Evolutionary conservation across 2,329 filamentous ascomycete genomes (phyloP), one percentile per base, ranked within the genome.

Genomic region (Diaporthe sp.): DNA sequence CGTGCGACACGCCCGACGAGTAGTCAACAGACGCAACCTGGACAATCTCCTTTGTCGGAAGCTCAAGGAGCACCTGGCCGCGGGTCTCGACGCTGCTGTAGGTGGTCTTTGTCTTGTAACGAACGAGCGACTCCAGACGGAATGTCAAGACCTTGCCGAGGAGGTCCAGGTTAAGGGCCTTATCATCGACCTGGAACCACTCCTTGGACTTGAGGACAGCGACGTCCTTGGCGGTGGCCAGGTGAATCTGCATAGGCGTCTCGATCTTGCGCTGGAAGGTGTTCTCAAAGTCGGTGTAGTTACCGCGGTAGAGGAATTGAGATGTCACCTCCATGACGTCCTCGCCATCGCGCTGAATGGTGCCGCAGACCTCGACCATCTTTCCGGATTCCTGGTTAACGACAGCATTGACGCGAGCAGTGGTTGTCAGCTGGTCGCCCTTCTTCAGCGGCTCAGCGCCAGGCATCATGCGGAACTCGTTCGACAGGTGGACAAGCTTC

Each of bases 361-460:
- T 99, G 76, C 97, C 97, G 80, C 96, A 98, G n/a, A 99, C 96
- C 85, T 99, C 97, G 25, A 99, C 97, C 96, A 99, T 98, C 89
- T 99, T 99, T 63, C 97, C 97, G 75, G 97, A 95, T 19, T 98
- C 95, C 84, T 99, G 96, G 86, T 98, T 99, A 87, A 99, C 93
- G 80, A 99, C 95, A 22, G 97, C 95, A 80, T 99, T 98, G 86
- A 99, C 94, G 83, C 97, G 95, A 56, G 97, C 97, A 72, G 94
- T 97, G 4, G 97, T 98, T 76, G 95, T 92, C 27, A 99, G 91
- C 76, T 96, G 91, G 82, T 99, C 97, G 39, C 95, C 97, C 86
- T 97, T 98, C 90, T 98, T 97, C 76, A 99, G 86, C 22, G 97
- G 96, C 82, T 98, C 92, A 1, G 96, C 97, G 72, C 97, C 97